Base-by-base conservation (phyloP, 106 monocot genomes). In the Acorus gramineus region DNA sequence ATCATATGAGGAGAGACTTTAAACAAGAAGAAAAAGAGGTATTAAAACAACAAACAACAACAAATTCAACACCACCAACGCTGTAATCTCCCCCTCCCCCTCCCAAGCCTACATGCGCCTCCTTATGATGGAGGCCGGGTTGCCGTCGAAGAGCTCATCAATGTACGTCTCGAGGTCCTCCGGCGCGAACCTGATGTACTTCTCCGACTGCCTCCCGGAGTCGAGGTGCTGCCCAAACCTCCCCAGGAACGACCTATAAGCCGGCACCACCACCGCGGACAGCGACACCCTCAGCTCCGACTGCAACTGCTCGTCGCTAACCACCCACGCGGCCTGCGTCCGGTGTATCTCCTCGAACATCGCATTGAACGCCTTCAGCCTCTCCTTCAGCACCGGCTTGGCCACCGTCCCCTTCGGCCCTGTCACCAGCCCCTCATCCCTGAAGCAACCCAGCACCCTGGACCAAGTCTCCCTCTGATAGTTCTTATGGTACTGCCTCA, bases 401-500 rank as follows among this genome's bases (percentile, higher is more conserved):
- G 59, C 47, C 56, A 79, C 64, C 46, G 5, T 65, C n/a, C 58
- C 55, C 63, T 71, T 71, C 14, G 59, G 65, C 4, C 44, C 14
- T 10, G 14, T 54, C 51, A 58, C 62, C 51, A 70, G 43, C 11
- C 80, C 80, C 12, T 80, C 77, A 28, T 76, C 76, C 10, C 42
- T 59, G 9, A 80, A 64, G 28, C 65, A 67, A 5, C 7, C 62
- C 42, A 80, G 67, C 66, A 76, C 66, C 42, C 56, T 70, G n/a
- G 66, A 51, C 80, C 80, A 80, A n/a, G 71, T 76, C 75, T 75
- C 80, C 7, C 80, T 49, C 63, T 80, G 80, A 58, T 80, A 80
- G 62, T 61, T 80, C 80, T 76, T 76, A 64, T 76, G 76, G 57
- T 76, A 76, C 56, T 76, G 65, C 70, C 75, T 56, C 57, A 80